Percentiles rank a stretch among this genome's conserved stretches.
Conservation (phyloP, 208 protist genomes). For the Leishmania gerbilli region DNA sequence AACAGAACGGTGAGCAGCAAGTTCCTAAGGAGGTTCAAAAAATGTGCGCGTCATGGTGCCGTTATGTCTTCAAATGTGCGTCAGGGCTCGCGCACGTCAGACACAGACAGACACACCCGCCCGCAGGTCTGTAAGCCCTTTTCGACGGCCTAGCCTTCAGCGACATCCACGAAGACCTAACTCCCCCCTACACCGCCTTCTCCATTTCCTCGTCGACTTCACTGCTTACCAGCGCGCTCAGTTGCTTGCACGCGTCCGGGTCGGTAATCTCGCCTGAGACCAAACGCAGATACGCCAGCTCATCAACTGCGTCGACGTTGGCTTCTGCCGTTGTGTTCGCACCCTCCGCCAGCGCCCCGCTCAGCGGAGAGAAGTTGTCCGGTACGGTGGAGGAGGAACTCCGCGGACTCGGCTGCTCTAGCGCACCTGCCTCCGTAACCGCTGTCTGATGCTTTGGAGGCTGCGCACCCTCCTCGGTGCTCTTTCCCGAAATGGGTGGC, state of each 20-base stretch:
- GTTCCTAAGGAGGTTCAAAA: not conserved
- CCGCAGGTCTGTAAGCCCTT: not conserved
- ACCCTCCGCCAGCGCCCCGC: not conserved
- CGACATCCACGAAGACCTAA: not conserved
- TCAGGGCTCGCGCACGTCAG: not conserved
- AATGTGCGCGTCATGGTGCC: not conserved
- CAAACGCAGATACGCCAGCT: slow-evolving; percentile 18
- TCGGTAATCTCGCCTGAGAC: slow-evolving; percentile 13
- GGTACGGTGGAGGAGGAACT: slow-evolving; percentile 20
- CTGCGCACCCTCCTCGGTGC: not conserved
- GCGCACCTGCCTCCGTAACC: not conserved
- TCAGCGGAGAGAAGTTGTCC: slow-evolving; percentile 3
- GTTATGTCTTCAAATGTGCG: not conserved
- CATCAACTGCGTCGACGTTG: not conserved
- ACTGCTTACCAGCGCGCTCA: not conserved
- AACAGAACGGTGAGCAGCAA: not conserved
- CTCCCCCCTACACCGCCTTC: too few species aligned
- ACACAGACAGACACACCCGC: not conserved
- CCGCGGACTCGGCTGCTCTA: not conserved
- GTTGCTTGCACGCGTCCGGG: slow-evolving; percentile 8
- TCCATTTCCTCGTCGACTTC: not conserved
- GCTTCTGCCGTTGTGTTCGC: not conserved
- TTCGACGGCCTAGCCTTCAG: not conserved
- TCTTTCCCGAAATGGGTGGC: not conserved
- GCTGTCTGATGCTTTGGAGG: not conserved